Evolutionary conservation across 1,284 basidiomycete genomes (phyloP), one percentile per base, ranked within the genome.

Genomic region (Papiliotrema laurentii): DNA sequence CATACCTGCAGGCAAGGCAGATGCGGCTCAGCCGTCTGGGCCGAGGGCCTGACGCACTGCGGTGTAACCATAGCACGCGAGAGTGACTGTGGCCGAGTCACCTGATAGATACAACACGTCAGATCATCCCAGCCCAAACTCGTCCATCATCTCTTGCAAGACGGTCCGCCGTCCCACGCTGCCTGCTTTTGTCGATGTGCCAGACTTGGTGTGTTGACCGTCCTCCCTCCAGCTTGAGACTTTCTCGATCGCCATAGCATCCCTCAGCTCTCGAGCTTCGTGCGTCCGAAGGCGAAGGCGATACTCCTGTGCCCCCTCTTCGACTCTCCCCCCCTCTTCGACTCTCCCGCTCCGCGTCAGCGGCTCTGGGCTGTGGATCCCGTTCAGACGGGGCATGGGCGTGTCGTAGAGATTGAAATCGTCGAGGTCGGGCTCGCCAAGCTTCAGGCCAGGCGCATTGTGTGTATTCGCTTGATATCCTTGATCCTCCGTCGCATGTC

Each of bases 401-500:
- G 37, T 39, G n/a, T 39, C 37, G 22, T 39, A 25, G 19, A 22
- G 13, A n/a, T 22, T 19, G 14, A n/a, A n/a, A 11, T n/a, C n/a
- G n/a, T n/a, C n/a, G n/a, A n/a, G n/a, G n/a, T n/a, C n/a, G n/a
- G n/a, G n/a, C n/a, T n/a, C n/a, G n/a, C n/a, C n/a, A n/a, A n/a
- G n/a, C n/a, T n/a, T n/a, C n/a, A n/a, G n/a, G n/a, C n/a, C n/a
- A n/a, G n/a, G n/a, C n/a, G n/a, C n/a, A n/a, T n/a, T n/a, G n/a
- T n/a, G n/a, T n/a, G n/a, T n/a, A n/a, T n/a, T n/a, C n/a, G n/a
- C 68, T 81, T 85, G 70, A 87, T 77, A 74, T 99, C 96, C 59
- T 98, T 75, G 49, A 98, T 79, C 58, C 86, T 89, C 96, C 96
- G n/a, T n/a, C n/a, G n/a, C n/a, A n/a, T n/a, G n/a, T n/a, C n/a